Evolutionary conservation across 345 rosid species (phyloP).

Genomic region (Eucalyptus decipiens): DNA sequence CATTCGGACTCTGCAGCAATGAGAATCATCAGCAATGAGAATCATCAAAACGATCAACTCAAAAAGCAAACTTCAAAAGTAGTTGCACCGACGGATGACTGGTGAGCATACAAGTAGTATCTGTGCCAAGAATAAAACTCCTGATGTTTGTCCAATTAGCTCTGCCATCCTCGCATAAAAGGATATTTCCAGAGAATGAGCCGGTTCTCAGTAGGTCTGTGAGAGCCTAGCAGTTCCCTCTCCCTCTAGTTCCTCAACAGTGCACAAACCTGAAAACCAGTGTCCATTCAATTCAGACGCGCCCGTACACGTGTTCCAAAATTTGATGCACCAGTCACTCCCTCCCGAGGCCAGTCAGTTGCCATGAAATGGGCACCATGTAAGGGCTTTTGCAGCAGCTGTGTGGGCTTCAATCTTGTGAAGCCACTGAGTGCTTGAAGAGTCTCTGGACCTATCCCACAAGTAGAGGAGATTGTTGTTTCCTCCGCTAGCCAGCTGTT

Average conservation of each 20-base stretch:
- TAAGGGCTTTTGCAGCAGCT: slow-evolving; percentile 21
- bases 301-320: slow-evolving; percentile 26
- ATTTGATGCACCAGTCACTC: slow-evolving; percentile 18
- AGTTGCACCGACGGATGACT: background rate
- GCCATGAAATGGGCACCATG: slow-evolving; percentile 33
- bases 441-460: slow-evolving; percentile 28
- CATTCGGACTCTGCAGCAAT: slow-evolving; percentile 18
- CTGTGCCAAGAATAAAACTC: slow-evolving; percentile 34
- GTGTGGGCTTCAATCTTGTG: slow-evolving; percentile 27
- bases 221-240: slow-evolving; percentile 29
- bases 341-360: slow-evolving; percentile 26
- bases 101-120: background rate
- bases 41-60: background rate
- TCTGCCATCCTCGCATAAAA: slow-evolving; percentile 25
- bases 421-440: slow-evolving; percentile 22
- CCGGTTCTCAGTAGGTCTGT: slow-evolving; percentile 15
- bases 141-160: slow-evolving; percentile 24
- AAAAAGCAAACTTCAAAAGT: background rate
- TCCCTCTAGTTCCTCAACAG: slow-evolving; percentile 27
- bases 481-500: slow-evolving; percentile 33
- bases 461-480: slow-evolving; percentile 16
- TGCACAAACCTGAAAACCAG: slow-evolving; percentile 27
- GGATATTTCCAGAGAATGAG: slow-evolving; percentile 36
- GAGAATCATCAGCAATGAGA: no score
- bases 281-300: slow-evolving; percentile 22